Evolutionary conservation across 2,329 filamentous ascomycete genomes (phyloP).

Genomic region (Ascochyta viciae-villosae): DNA sequence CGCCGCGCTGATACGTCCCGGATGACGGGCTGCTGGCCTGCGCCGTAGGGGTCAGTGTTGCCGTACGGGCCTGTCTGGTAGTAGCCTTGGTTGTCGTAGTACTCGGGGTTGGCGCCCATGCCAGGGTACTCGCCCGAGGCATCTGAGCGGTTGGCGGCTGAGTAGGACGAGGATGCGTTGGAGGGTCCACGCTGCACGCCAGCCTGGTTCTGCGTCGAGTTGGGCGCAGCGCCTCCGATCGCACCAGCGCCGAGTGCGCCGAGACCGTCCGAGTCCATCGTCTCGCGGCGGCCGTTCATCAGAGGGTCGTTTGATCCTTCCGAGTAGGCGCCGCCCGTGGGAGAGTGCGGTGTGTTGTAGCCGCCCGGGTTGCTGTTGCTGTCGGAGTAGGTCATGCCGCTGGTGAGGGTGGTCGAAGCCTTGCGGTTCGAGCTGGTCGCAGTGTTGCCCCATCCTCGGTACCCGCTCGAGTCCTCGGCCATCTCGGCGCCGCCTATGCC

Average conservation of each 20-base stretch:
- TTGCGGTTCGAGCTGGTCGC: slow-evolving; percentile 75
- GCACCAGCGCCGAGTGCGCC: slow-evolving; percentile 74
- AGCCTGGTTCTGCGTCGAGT: slow-evolving; percentile 64
- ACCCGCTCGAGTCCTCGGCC: slow-evolving; percentile 78
- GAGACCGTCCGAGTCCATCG: slow-evolving; percentile 77
- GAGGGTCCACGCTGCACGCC: slow-evolving; percentile 89
- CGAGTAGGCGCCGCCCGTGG: slow-evolving; percentile 68
- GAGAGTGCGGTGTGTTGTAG: slow-evolving; percentile 64
- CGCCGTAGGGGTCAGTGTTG: slow-evolving; percentile 60
- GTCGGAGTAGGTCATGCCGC: slow-evolving; percentile 76
- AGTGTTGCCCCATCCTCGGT: slow-evolving; percentile 92
- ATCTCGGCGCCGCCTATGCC: slow-evolving; percentile 69
- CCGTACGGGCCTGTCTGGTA: slow-evolving; percentile 64
- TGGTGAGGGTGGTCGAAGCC: slow-evolving; percentile 87
- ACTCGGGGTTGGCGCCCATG: slow-evolving; percentile 57
- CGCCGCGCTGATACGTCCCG: slow-evolving; percentile 89
- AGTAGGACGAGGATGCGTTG: slow-evolving; percentile 96
- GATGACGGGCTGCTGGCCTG: slow-evolving; percentile 77
- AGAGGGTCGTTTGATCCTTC: slow-evolving; percentile 75
- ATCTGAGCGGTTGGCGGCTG: slow-evolving; percentile 77
- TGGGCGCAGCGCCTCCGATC: slow-evolving; percentile 56
- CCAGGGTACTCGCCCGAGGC: slow-evolving; percentile 61
- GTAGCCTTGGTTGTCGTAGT: slow-evolving; percentile 64
- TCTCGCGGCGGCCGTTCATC: slow-evolving; percentile 56
- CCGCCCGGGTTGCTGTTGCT: slow-evolving; percentile 63